phyloP scores from a whole-genome alignment of 257 asterid genomes.

The Capsicum baccatum region DNA sequence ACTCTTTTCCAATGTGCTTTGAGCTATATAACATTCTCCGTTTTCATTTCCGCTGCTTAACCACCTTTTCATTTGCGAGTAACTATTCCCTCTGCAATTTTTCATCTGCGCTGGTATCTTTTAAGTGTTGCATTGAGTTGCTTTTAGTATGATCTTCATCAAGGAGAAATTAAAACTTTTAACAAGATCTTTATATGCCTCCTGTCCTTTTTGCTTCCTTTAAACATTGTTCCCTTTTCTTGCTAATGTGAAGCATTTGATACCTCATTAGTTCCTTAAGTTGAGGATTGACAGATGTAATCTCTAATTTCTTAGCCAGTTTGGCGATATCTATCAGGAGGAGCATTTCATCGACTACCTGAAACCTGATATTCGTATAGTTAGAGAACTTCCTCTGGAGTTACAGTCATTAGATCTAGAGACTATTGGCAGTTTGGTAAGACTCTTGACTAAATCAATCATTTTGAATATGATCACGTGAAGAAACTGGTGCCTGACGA shows the following conservation, averaged over 20 bases:
- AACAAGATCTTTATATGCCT: not conserved
- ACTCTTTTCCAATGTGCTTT: not conserved
- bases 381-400: conserved; percentile 83
- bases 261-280: conserved; percentile 32
- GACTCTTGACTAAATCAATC: conserved; percentile 33
- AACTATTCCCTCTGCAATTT: not conserved
- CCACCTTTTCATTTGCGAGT: not conserved
- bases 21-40: not conserved
- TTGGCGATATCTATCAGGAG: conserved; percentile 97
- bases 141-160: not conserved
- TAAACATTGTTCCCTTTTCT: not conserved
- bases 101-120: not conserved
- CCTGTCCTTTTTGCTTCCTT: not conserved
- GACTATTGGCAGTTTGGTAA: conserved; percentile 94
- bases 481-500: not conserved
- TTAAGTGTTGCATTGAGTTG: not conserved
- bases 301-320: conserved; percentile 86
- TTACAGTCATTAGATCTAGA: conserved; percentile 87
- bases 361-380: conserved; percentile 80
- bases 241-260: not conserved
- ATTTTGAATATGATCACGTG: not conserved
- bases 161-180: not conserved
- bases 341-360: conserved; percentile 86
- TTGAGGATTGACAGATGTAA: conserved; percentile 48
- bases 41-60: not conserved